Evolutionary conservation across 441 rosid species (phyloP), one percentile per base, ranked within the genome.

Genomic region (Viola pubescens): DNA sequence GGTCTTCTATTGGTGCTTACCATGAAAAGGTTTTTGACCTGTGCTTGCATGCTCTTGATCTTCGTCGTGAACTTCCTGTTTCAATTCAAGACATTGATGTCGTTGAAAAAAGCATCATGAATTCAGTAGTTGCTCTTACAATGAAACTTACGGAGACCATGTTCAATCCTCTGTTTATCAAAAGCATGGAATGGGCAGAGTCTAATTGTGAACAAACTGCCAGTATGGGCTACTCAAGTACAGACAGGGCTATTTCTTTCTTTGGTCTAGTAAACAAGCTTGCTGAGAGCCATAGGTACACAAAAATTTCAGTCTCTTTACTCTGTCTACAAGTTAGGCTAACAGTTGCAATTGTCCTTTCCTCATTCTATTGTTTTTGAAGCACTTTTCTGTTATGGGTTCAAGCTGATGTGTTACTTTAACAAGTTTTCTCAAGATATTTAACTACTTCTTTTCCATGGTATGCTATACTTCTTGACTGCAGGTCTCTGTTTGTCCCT

Each of bases 81-180:
- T 77, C 97, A 48, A 68, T 94, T 66, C 70, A 64, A 70, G 65
- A 82, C 61, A 75, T 94, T 43, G 75, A 83, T 70, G 76, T 62
- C 3, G 91, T 91, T 4, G 99, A 94, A 65, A 72, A 68, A 73
- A 87, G 84, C 64, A 82, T 94, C 11, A 73, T 84, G 55, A 77
- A 61, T 58, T 79, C 94, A 49, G 72, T 83, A 61, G 60, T 84
- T 65, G 62, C 85, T 40, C 80, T 94, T 72, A 88, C 96, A 46
- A 94, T 87, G 92, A 94, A 88, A 71, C 94, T 94, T 56, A 94
- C 97, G 0, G 99, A 94, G 77, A 78, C 80, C 5, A 88, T 87
- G 94, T 94, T 94, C 77, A 91, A 73, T 70, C 99, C 99, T 9
- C 95, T 94, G 64, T 91, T 94, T 63, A 71, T 91, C 47, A 82